A percentile compares a stretch with the other conserved stretches of the same genome.
Conservation (phyloP, 495 filamentous ascomycete species). For the Cercophora samala region DNA sequence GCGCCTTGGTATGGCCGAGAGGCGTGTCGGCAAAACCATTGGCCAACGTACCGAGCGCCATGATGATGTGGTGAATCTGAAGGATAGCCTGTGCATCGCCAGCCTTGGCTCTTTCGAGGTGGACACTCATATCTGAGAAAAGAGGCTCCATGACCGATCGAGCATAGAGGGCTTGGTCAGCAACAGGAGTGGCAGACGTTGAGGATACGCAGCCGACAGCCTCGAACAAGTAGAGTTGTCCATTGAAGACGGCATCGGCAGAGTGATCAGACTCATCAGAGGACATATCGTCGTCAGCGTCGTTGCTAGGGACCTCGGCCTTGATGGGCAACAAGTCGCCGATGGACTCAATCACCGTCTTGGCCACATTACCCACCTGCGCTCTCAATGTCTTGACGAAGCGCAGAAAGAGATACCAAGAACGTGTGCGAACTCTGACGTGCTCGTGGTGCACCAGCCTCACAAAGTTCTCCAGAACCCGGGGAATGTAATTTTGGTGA, state of each 20-base stretch:
- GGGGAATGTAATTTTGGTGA: constrained; percentile 71
- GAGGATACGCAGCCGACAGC: constrained; percentile 89
- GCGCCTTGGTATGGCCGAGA: constrained; percentile 55
- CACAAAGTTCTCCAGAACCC: constrained; percentile 89
- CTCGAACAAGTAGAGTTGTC: constrained; percentile 91
- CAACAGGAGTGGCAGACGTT: constrained; percentile 64
- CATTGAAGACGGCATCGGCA: constrained; percentile 81
- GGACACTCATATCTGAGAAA: constrained; percentile 76
- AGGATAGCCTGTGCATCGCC: constrained; percentile 76
- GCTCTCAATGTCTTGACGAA: constrained; percentile 83
- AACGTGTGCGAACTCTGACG: constrained; percentile 77
- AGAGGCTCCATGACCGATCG: constrained; percentile 82
- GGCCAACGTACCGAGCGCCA: constrained; percentile 90
- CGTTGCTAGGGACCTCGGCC: constrained; percentile 75
- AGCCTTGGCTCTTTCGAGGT: constrained; percentile 67
- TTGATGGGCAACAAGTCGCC: constrained; percentile 84
- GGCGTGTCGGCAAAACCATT: constrained; percentile 86
- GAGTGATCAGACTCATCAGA: constrained; percentile 86
- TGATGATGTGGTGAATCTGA: constrained; percentile 93
- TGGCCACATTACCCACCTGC: constrained; percentile 81
- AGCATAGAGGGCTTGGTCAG: constrained; percentile 80
- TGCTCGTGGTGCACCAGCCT: constrained; percentile 82
- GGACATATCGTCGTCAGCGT: constrained; percentile 85
- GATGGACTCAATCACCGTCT: constrained; percentile 86
- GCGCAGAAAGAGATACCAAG: constrained; percentile 94